Base-by-base conservation (phyloP, 305 asterid genomes). In the Galium porrigens region DNA sequence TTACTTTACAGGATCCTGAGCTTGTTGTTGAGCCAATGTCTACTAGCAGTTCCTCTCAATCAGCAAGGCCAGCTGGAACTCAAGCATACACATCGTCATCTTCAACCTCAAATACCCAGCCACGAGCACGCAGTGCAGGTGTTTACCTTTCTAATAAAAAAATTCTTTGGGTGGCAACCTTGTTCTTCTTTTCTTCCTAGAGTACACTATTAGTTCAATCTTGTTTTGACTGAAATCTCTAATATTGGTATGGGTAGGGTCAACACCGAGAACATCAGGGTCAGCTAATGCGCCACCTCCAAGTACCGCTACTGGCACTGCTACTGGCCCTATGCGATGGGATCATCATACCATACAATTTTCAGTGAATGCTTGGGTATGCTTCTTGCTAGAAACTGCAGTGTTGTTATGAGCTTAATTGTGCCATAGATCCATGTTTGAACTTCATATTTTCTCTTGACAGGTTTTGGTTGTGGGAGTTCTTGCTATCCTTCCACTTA, bases 301-400 rank as follows among this genome's bases (percentile, higher is more conserved):
- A 6, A 27, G 30, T 27, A 0, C 30, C 30, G 76, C 66, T 76
- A 32, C 96, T 65, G 67, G 67, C 74, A 34, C 95, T 66, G 67
- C 82, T 76, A 34, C 96, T 67, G 67, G 81, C n/a, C 75, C 95
- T 65, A 73, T 89, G 77, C 88, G 79, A 63, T 87, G 89, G 91
- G 88, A 92, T 80, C 78, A 67, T 41, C 85, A 80, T 60, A 89
- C 97, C 54, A 79, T 87, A 62, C 97, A 79, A 57, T 89, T 92
- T 79, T 84, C 97, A 41, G 91, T 89, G 76, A 87, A 92, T 78
- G 96, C 99, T 73, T 92, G 99, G 99, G 99, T 92, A 87, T 63
- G 81, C 63, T 42, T 51, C 48, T 44, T 44, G n/a, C 27, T 59
- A 20, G 6, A 5, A 17, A 0, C 5, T 32, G 25, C 27, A 9